Conservation (phyloP, 805 yeast species). For the Nadsonia fulvescens region DNA sequence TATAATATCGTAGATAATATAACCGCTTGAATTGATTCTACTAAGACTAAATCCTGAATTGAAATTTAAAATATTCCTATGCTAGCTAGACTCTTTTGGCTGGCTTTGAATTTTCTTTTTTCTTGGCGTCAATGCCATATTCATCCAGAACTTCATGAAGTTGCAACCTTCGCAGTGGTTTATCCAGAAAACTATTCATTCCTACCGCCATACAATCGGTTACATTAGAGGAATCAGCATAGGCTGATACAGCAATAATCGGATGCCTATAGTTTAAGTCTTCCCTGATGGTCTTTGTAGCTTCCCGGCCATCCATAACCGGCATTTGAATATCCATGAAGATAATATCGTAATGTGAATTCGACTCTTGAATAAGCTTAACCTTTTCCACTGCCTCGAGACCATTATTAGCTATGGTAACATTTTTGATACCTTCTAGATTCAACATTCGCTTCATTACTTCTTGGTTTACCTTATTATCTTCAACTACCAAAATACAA, state of each 20-base stretch:
- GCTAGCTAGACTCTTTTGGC: no score
- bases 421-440: conserved; percentile 57
- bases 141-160: conserved; percentile 27
- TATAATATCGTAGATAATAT: no score
- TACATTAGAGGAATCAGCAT: conserved; percentile 82
- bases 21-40: no score
- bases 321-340: conserved; percentile 99
- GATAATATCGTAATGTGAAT: conserved; percentile 40
- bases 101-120: no score
- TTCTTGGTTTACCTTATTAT: conserved; percentile 84
- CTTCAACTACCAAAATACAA: no score
- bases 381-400: conserved; percentile 69
- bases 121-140: no score
- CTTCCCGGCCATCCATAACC: conserved; percentile 70
- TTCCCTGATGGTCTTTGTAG: conserved; percentile 56
- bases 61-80: no score
- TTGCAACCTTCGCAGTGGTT: conserved; percentile 68
- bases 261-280: conserved; percentile 49
- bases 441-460: conserved; percentile 78
- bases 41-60: no score
- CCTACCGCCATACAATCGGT: conserved; percentile 74
- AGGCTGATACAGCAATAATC: conserved; percentile 87
- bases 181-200: conserved; percentile 78
- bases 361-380: conserved; percentile 22
- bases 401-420: conserved; percentile 79